Evolutionary conservation across 1,284 basidiomycete species (phyloP), one percentile per base, ranked within the genome.

Genomic region (Paramarasmius palmivorus): DNA sequence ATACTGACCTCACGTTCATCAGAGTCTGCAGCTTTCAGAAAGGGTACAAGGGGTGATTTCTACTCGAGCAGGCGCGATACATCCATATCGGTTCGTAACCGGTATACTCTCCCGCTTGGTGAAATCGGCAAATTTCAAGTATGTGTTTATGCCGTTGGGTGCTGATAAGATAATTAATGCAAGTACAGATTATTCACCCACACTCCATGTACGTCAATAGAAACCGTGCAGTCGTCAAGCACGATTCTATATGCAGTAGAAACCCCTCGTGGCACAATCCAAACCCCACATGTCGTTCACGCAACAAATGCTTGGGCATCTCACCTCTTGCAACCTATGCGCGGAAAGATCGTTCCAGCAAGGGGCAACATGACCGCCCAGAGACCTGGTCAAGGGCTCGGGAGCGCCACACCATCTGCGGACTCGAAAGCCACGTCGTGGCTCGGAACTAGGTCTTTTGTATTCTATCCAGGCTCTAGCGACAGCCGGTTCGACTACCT

Each of bases 271-370:
- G 88, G 89, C 2, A 58, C 61, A 12, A 69, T 90, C 44, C 68
- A 64, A 3, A 68, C 88, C 0, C 69, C 67, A 3, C 87, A 89
- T 59, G 72, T 93, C 46, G 72, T 93, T 2, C 90, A 93, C 64
- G 88, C 90, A 0, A 92, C 90, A 1, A 93, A 93, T 65, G 90
- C 77, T 34, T 92, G 90, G 76, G 73, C 76, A 4, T 82, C 86
- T 0, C 81, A 87, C 61, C 83, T 93, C 19, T 69, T 91, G 25
- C 82, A 86, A 0, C 73, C 77, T 0, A 79, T 91, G 81, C 78
- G 61, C 65, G 71, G 67, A 66, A 84, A 77, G 65, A 84, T 75
- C 52, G 65, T 85, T 17, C 83, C 84, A 7, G 67, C 76, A 0
- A 76, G 88, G 22, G 86, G 79, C 8, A 79, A 78, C 52, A 88